phyloP scores from a whole-genome alignment of 2,329 filamentous ascomycete species.

The Pestalotiopsis fici region DNA sequence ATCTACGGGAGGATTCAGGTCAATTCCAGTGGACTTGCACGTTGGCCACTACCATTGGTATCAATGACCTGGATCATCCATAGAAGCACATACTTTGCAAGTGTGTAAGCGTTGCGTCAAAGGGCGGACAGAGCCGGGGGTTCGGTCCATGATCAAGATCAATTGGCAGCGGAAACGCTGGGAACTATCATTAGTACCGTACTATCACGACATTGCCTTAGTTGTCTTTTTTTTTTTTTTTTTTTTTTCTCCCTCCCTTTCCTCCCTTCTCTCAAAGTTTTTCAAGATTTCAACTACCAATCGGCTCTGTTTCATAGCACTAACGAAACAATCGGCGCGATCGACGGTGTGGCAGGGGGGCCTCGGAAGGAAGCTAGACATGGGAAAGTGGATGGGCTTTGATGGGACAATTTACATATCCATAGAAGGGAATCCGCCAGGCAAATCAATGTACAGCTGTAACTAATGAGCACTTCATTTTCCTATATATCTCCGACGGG shows the following conservation, averaged over 20 bases:
- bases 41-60: not conserved
- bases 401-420: slow-evolving; percentile 2
- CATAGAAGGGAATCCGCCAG: not conserved
- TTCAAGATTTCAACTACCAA: not conserved
- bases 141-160: not conserved
- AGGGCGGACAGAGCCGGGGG: not conserved
- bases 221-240: no score
- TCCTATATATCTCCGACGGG: not conserved
- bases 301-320: not conserved
- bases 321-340: slow-evolving; percentile 3
- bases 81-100: not conserved
- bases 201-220: not conserved
- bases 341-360: slow-evolving; percentile 2
- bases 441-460: not conserved
- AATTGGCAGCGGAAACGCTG: not conserved
- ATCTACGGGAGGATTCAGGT: no score
- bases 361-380: not conserved
- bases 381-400: slow-evolving; percentile 4
- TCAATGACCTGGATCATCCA: not conserved
- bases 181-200: not conserved
- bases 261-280: not conserved
- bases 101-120: not conserved
- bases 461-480: not conserved
- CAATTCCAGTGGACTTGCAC: no score
- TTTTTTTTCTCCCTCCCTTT: no score